Conservation (phyloP, 2,329 filamentous ascomycete genomes). For the Cryphonectria japonica region DNA sequence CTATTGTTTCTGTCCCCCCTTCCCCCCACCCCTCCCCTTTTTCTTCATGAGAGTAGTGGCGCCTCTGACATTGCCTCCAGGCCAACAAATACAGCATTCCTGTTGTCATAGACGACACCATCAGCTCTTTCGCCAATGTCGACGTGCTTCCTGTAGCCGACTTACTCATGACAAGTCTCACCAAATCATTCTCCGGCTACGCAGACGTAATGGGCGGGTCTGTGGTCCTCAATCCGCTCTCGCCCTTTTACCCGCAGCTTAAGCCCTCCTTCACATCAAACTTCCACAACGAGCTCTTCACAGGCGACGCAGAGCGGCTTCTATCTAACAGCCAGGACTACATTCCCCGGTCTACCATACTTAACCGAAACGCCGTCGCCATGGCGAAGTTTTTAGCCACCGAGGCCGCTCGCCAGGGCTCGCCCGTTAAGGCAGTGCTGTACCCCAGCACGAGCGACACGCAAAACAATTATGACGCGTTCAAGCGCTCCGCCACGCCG, state of each 20-base stretch:
- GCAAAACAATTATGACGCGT: conserved; percentile 43
- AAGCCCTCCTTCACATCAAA: conserved; percentile 35
- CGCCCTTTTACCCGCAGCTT: conserved; percentile 45
- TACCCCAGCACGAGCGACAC: conserved; percentile 46
- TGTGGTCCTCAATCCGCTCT: conserved; percentile 52
- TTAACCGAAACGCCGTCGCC: conserved; percentile 57
- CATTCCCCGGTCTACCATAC: conserved; percentile 58
- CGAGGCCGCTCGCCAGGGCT: conserved; percentile 42
- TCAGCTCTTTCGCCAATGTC: conserved; percentile 52
- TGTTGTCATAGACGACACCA: conserved; percentile 53
- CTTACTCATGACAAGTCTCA: conserved; percentile 55
- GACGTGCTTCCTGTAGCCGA: conserved; percentile 55
- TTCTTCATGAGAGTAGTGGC: neutral
- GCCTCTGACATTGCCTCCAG: conserved; percentile 22
- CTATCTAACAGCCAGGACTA: conserved; percentile 54
- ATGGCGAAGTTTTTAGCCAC: conserved; percentile 49
- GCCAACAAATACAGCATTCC: conserved; percentile 50
- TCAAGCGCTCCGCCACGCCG: conserved; percentile 42
- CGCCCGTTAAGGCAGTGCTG: conserved; percentile 45
- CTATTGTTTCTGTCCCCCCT: conserved; percentile 4
- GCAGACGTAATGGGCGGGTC: conserved; percentile 60
- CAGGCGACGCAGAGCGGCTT: conserved; percentile 50
- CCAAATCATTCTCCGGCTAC: conserved; percentile 63
- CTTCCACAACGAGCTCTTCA: conserved; percentile 52
- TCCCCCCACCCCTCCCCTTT: neutral